A percentile compares a stretch with the other conserved stretches of the same genome.
Evolutionary conservation across 208 protist genomes (phyloP).

Genomic region (Vickermania ingenoplastis): DNA sequence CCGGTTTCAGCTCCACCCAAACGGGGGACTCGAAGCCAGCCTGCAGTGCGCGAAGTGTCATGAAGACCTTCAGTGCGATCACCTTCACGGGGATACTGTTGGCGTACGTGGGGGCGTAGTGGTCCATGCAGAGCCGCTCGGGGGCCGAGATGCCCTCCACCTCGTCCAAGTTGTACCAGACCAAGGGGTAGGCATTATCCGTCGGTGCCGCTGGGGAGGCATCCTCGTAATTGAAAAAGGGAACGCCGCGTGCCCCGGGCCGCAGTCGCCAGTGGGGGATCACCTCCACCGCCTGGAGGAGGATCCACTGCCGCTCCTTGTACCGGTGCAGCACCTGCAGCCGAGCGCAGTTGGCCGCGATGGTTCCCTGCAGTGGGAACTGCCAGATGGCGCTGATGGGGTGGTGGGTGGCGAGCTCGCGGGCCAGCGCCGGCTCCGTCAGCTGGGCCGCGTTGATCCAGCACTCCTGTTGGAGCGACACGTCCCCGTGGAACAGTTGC

Average conservation of each 20-base stretch:
- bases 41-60: conserved; percentile 55
- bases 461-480: conserved; percentile 12
- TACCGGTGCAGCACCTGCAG: conserved; percentile 20
- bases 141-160: conserved; percentile 3
- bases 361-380: conserved; percentile 7
- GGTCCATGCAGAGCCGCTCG: conserved; percentile 9
- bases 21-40: conserved; percentile 25
- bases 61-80: conserved; percentile 19
- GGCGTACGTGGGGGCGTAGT: conserved; percentile 39
- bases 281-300: background rate
- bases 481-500: conserved; percentile 1
- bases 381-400: conserved; percentile 38
- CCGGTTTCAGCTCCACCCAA: conserved; percentile 23
- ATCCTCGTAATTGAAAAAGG: conserved; percentile 5
- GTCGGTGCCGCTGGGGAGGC: background rate
- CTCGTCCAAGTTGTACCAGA: conserved; percentile 37
- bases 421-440: conserved; percentile 27
- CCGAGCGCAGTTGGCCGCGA: conserved; percentile 32
- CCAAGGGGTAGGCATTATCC: background rate
- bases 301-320: conserved; percentile 8
- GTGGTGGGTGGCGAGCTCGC: conserved; percentile 25
- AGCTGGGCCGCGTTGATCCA: conserved; percentile 76
- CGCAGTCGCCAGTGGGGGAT: background rate
- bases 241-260: background rate
- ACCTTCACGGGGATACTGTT: conserved; percentile 5